These are phyloP conservation scores for Carallia brachiata DNA, from an alignment of 345 rosid species.

Conservation along the genomic window DNA sequence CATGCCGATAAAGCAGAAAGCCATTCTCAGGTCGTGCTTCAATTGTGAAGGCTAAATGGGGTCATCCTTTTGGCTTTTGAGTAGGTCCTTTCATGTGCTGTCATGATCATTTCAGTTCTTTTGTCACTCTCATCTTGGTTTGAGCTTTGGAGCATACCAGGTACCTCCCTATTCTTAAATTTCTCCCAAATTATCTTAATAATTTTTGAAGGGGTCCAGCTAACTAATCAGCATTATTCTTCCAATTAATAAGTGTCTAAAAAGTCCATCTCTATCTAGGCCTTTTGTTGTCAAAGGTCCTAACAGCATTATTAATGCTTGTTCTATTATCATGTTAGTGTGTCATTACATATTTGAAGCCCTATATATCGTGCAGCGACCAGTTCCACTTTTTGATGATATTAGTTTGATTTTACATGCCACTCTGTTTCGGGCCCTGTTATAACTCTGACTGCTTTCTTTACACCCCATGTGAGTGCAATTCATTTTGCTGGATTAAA, in stretches of 20 bases:
- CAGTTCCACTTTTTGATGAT: conserved; percentile 16
- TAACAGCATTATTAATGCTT: conserved; percentile 25
- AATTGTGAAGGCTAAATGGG: conserved; percentile 14
- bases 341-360: neutral
- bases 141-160: conserved; percentile 19
- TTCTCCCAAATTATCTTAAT: conserved; percentile 3
- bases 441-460: conserved; percentile 13
- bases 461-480: conserved; percentile 32
- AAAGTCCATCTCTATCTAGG: conserved; percentile 24
- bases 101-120: conserved; percentile 48
- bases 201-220: neutral
- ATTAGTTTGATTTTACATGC: conserved; percentile 3
- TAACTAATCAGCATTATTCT: neutral
- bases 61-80: conserved; percentile 34
- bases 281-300: conserved; percentile 27
- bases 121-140: no score
- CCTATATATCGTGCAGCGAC: neutral
- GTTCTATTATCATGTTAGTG: conserved; percentile 23
- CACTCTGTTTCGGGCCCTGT: conserved; percentile 17
- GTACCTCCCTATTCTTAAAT: conserved; percentile 26
- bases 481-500: conserved; percentile 12
- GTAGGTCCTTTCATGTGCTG: conserved; percentile 36
- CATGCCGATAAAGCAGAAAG: conserved; percentile 21
- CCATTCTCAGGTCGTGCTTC: conserved; percentile 22
- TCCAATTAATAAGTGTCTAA: neutral